Evolutionary conservation across 1,284 basidiomycete genomes (phyloP).

Genomic region (Fomes fomentarius): DNA sequence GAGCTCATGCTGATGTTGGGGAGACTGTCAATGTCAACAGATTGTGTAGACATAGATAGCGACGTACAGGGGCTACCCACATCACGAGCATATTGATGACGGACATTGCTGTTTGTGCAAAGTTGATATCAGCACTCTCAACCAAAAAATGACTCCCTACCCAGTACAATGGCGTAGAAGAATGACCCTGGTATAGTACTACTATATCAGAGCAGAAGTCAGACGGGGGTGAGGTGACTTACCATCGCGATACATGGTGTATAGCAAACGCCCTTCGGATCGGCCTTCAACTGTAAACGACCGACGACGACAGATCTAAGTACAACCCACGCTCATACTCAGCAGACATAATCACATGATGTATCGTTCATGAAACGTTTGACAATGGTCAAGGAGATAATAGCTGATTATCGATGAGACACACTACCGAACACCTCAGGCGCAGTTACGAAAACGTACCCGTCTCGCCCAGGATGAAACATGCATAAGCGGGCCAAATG

Average conservation of each 20-base stretch:
- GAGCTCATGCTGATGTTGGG: too few species aligned
- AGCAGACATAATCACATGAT: neutral
- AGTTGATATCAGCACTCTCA: neutral
- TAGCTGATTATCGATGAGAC: too few species aligned
- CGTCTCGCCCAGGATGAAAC: too few species aligned
- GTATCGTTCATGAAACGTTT: neutral
- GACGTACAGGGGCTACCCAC: neutral
- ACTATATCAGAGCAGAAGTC: too few species aligned
- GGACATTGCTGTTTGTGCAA: neutral
- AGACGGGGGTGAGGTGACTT: neutral
- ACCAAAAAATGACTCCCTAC: neutral
- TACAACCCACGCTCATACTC: neutral
- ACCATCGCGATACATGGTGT: slow-evolving; percentile 8
- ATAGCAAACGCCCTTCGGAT: neutral
- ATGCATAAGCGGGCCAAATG: too few species aligned
- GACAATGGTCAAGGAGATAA: neutral
- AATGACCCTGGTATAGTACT: neutral
- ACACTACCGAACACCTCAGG: too few species aligned
- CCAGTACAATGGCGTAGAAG: neutral
- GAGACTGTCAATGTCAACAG: too few species aligned
- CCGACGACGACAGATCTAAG: too few species aligned
- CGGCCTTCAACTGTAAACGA: neutral
- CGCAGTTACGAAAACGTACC: too few species aligned
- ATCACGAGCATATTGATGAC: slow-evolving; percentile 1
- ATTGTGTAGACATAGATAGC: too few species aligned